Percentiles rank a stretch among this genome's conserved stretches.
Conservation (phyloP, 1,284 basidiomycete species). For the Tremellales sp. region DNA sequence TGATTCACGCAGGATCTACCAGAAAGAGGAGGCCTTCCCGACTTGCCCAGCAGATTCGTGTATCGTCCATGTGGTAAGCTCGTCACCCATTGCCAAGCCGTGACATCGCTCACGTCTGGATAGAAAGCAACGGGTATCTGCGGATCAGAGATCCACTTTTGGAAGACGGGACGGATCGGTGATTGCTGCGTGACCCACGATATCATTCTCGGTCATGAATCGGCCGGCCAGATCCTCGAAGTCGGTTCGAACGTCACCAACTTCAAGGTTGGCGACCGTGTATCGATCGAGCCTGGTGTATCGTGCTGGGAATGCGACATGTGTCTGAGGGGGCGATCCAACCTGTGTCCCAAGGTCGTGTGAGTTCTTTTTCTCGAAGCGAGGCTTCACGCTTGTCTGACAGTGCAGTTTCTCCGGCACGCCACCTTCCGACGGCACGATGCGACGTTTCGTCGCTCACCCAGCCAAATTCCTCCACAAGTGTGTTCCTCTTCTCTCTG, state of each 20-base stretch:
- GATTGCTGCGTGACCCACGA: conserved; percentile 32
- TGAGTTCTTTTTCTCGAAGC: conserved; percentile 5
- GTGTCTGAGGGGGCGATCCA: conserved; percentile 41
- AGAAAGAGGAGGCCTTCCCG: conserved; percentile 26
- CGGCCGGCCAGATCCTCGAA: conserved; percentile 44
- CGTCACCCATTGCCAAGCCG: background rate
- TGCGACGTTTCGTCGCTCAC: conserved; percentile 48
- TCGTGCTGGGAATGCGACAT: conserved; percentile 44
- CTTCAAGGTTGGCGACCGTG: conserved; percentile 47
- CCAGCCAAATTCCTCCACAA: conserved; percentile 49
- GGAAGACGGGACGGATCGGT: conserved; percentile 31
- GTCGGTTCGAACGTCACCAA: conserved; percentile 43
- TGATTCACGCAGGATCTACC: conserved; percentile 25
- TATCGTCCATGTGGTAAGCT: conserved; percentile 24
- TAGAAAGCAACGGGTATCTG: conserved; percentile 27
- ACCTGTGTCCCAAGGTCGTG: conserved; percentile 38
- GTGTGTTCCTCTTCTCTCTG: conserved; percentile 17
- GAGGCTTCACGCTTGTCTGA: background rate
- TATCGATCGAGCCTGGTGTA: conserved; percentile 50
- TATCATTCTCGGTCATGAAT: conserved; percentile 49
- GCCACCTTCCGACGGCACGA: conserved; percentile 30
- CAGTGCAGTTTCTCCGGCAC: conserved; percentile 33
- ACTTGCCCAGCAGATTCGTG: conserved; percentile 22
- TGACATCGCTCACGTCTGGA: background rate
- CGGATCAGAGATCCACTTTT: conserved; percentile 29